A percentile compares a stretch with the other conserved stretches of the same genome.
These are phyloP conservation scores for Pneumocystis wakefieldiae DNA, from an alignment of 1,139 yeast genomes.

Conservation along the genomic window DNA sequence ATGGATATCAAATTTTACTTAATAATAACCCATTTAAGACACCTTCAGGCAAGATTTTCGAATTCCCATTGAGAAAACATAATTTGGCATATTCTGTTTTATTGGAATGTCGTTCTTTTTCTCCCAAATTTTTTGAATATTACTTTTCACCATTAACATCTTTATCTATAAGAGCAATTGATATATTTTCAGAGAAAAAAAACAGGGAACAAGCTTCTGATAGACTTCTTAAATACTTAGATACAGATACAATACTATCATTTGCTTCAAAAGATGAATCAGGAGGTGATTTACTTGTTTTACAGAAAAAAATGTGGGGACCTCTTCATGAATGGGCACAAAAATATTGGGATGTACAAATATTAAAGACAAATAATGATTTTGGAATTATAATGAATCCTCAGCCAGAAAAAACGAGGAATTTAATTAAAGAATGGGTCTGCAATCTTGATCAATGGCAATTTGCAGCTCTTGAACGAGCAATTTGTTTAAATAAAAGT, in stretches of 20 bases:
- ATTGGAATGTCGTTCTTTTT: background rate
- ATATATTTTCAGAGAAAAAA: background rate
- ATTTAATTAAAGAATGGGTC: background rate
- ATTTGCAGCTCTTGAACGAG: background rate
- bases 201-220: background rate
- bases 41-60: background rate
- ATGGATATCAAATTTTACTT: background rate
- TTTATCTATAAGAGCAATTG: background rate
- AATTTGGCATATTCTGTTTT: background rate
- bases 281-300: background rate
- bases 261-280: background rate
- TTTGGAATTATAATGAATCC: background rate
- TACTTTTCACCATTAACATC: background rate
- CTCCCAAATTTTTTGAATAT: background rate
- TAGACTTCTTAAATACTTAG: background rate
- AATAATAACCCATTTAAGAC: background rate
- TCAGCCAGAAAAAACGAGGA: background rate
- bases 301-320: background rate
- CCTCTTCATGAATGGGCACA: background rate
- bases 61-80: background rate
- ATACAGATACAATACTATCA: background rate
- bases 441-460: background rate
- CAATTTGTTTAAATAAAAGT: background rate
- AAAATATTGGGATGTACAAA: background rate
- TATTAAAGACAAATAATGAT: background rate